Evolutionary conservation across 108 stramenopile species (phyloP).

Genomic region (Stephanodiscus minutulus): DNA sequence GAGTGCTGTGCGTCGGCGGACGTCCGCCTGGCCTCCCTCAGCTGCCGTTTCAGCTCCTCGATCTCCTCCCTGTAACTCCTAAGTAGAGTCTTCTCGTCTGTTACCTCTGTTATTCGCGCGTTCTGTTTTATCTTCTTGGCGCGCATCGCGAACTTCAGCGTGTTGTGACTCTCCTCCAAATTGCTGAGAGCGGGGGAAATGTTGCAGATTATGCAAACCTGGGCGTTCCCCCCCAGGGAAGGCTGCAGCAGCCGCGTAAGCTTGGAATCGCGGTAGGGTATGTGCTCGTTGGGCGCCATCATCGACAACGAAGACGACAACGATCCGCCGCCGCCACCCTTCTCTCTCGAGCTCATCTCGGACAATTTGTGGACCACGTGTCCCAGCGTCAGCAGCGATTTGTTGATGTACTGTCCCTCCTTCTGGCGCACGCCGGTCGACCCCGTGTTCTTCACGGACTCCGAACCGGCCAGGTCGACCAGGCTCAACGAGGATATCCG

Average conservation of each 20-base stretch:
- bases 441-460: slow-evolving; percentile 79
- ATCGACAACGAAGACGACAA: slow-evolving; percentile 31
- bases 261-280: slow-evolving; percentile 89
- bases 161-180: slow-evolving; percentile 90
- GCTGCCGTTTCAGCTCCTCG: slow-evolving; percentile 78
- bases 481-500: slow-evolving; percentile 69
- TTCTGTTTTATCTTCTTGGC: slow-evolving; percentile 92
- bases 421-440: slow-evolving; percentile 82
- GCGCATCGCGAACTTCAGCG: slow-evolving; percentile 90
- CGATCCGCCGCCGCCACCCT: slow-evolving; percentile 36
- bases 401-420: slow-evolving; percentile 98
- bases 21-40: slow-evolving; percentile 62
- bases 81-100: slow-evolving; percentile 79
- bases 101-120: slow-evolving; percentile 69
- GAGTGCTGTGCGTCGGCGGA: slow-evolving; percentile 28
- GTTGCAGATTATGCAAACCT: slow-evolving; percentile 84
- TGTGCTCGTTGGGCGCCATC: slow-evolving; percentile 51
- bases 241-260: slow-evolving; percentile 94
- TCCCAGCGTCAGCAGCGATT: slow-evolving; percentile 91
- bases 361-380: slow-evolving; percentile 87
- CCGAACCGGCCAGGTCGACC: slow-evolving; percentile 88
- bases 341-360: slow-evolving; percentile 46
- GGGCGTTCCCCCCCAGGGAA: slow-evolving; percentile 88
- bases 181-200: slow-evolving; percentile 72
- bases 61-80: slow-evolving; percentile 84